Percentiles rank a stretch among this genome's conserved stretches.
These are phyloP conservation scores for Fusarium brevicatenulatum DNA, from an alignment of 2,329 filamentous ascomycete genomes.

Conservation along the genomic window DNA sequence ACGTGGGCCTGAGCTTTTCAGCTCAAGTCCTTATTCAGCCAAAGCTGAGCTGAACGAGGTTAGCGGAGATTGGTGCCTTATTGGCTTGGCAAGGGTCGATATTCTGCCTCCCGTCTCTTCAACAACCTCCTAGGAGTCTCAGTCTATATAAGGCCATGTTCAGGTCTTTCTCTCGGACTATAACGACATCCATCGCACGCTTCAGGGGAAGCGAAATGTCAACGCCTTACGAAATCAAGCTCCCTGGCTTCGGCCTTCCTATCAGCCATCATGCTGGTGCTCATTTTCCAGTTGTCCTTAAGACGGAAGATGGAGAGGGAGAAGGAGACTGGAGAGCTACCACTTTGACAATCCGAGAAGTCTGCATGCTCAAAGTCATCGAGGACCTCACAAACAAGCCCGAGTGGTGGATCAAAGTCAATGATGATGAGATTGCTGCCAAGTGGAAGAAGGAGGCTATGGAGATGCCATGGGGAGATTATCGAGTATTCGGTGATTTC, in stretches of 20 bases:
- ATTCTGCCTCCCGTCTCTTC: not conserved
- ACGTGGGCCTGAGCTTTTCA: not conserved
- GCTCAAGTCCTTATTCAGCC: not conserved
- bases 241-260: constrained; percentile 46
- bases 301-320: not conserved
- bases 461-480: constrained; percentile 44
- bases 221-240: not conserved
- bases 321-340: constrained; percentile 36
- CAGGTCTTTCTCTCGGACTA: not conserved
- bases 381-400: constrained; percentile 50
- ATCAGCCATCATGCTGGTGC: constrained; percentile 11
- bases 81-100: not conserved
- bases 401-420: constrained; percentile 50
- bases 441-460: constrained; percentile 47
- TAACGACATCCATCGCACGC: not conserved
- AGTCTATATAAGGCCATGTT: not conserved
- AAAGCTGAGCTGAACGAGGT: not conserved
- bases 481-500: constrained; percentile 41
- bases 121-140: not conserved
- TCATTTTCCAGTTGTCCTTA: constrained; percentile 39
- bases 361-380: constrained; percentile 48
- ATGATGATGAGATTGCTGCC: constrained; percentile 37
- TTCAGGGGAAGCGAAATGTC: constrained; percentile 1
- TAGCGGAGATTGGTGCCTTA: constrained; percentile 20
- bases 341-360: constrained; percentile 46